These are phyloP conservation scores for Buddleja alternifolia DNA, from an alignment of 257 asterid genomes.

Conservation along the genomic window DNA sequence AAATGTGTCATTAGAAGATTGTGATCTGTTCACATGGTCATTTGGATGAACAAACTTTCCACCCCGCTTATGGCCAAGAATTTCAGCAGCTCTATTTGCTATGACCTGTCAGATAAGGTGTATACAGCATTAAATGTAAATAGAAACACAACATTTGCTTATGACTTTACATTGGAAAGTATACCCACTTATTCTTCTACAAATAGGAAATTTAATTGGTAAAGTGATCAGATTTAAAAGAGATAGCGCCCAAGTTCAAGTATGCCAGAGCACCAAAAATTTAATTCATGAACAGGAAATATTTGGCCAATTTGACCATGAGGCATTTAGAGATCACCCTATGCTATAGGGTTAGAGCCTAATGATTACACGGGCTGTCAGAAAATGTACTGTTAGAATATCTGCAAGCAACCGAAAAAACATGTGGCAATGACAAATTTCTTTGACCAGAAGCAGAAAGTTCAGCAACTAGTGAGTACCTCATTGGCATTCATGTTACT, in stretches of 20 bases:
- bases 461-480: slow-evolving; percentile 48
- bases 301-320: neutral
- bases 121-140: slow-evolving; percentile 18
- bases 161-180: slow-evolving; percentile 5
- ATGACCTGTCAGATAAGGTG: slow-evolving; percentile 64
- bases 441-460: slow-evolving; percentile 22
- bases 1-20: slow-evolving; percentile 97
- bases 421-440: neutral
- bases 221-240: neutral
- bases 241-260: neutral
- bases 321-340: slow-evolving; percentile 12
- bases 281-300: slow-evolving; percentile 5
- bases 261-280: neutral
- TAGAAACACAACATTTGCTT: slow-evolving; percentile 19
- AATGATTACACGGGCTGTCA: neutral
- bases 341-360: slow-evolving; percentile 2
- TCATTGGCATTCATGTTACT: slow-evolving; percentile 99
- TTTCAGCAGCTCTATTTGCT: slow-evolving; percentile 98
- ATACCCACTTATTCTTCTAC: neutral
- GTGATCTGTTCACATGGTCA: slow-evolving; percentile 96
- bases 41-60: slow-evolving; percentile 92
- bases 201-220: neutral
- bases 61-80: slow-evolving; percentile 92
- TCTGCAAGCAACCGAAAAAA: slow-evolving; percentile 11
- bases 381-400: slow-evolving; percentile 10